Evolutionary conservation across 192 early-diverging fungal genomes (phyloP).

Genomic region (Mortierella hygrophila): DNA sequence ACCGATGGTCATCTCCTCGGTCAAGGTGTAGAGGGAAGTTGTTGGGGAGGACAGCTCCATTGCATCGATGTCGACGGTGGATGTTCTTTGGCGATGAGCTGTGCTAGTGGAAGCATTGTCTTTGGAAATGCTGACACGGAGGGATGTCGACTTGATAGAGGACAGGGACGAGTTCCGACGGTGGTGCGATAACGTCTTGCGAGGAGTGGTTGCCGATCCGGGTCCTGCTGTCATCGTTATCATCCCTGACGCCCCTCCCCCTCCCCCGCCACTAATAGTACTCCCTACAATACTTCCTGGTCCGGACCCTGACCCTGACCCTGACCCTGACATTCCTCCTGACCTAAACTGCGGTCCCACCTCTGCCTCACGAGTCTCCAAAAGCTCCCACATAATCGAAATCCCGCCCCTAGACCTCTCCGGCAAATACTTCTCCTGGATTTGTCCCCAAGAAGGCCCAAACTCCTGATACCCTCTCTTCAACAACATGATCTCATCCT

Average conservation of each 20-base stretch:
- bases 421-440: slow-evolving; percentile 51
- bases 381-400: slow-evolving; percentile 47
- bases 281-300: not conserved
- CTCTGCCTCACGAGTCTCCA: slow-evolving; percentile 38
- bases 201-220: slow-evolving; percentile 6
- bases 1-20: not conserved
- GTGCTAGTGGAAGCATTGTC: not conserved
- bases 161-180: not conserved
- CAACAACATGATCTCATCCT: slow-evolving; percentile 38
- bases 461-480: slow-evolving; percentile 44
- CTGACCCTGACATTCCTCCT: not conserved
- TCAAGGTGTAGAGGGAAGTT: not conserved
- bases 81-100: not conserved
- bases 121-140: not conserved
- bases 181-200: not conserved
- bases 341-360: slow-evolving; percentile 4
- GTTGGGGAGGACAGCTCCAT: not conserved
- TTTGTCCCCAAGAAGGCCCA: slow-evolving; percentile 51
- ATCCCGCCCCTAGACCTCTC: slow-evolving; percentile 44
- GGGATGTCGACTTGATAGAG: not conserved
- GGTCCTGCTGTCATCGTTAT: not conserved
- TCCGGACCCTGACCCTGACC: not conserved
- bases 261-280: not conserved
- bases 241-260: not conserved
- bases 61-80: slow-evolving; percentile 8